Base-by-base conservation (phyloP, 192 early-diverging fungal species). In the Backusella liffmaniae region DNA sequence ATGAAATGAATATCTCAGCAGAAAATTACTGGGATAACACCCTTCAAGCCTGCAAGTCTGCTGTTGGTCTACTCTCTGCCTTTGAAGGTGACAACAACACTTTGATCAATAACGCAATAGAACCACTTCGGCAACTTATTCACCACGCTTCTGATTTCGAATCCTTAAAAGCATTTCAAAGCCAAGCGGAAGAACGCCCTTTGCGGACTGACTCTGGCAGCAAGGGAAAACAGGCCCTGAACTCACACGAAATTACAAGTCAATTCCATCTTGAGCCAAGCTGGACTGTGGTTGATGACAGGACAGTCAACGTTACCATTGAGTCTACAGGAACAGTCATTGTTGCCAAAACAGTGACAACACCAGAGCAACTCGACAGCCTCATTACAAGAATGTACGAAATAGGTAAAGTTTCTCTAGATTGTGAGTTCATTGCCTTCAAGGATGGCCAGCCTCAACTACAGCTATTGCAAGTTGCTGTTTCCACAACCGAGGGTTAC, bases 391-490 rank as follows among this genome's bases (percentile, higher is more conserved):
- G 26, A 62, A 62, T 62, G 26, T 29, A 62, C 9, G 21, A 23
- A 4, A 29, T 12, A 3, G 9, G 21, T 0, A 26, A 10, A 13
- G 56, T 23, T 49, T 69, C 75, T 12, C 1, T 83, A 0, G 82
- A 83, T 39, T 83, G 82, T 41, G 82, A 83, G 37, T 83, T 83
- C 10, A 41, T 77, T 26, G 66, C 66, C 3, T 26, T 74, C 10
- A 79, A 79, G 37, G 77, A 79, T 0, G 59, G 29, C 2, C 29
- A 16, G 8, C 77, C 82, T 39, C 65, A 76, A 42, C 67, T 83
- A 16, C 79, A 83, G 23, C 16, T 79, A 13, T 10, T 83, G 9
- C 82, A 83, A 29, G 32, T 83, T 9, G 82, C 72, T 2, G 67
- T 72, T 1, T 83, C 82, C 0, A 32, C 44, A 0, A 69, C 51